phyloP scores from a whole-genome alignment of 2,329 filamentous ascomycete genomes.

The Metarhizium anisopliae region DNA sequence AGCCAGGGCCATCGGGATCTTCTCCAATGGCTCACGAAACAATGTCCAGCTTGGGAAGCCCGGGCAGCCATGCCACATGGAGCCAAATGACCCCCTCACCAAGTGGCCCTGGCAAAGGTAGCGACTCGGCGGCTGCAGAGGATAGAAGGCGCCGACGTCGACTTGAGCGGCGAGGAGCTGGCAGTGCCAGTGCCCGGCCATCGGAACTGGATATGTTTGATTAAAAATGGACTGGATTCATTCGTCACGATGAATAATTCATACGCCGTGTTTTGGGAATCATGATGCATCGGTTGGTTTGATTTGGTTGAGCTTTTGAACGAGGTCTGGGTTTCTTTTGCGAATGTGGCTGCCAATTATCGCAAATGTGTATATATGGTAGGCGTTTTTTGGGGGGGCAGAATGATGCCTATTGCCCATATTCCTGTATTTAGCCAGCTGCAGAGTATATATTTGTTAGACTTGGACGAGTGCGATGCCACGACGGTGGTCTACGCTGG shows the following conservation, averaged over 20 bases:
- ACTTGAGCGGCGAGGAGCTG: conserved; percentile 40
- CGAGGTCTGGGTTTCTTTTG: not conserved
- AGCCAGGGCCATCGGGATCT: conserved; percentile 34
- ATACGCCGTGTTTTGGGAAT: not conserved
- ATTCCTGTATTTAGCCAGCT: not conserved
- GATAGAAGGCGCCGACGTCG: conserved; percentile 46
- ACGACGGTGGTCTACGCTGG: not conserved
- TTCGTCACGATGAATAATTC: not conserved
- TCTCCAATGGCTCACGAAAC: conserved; percentile 29
- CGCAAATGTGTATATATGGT: too few relatives aligned
- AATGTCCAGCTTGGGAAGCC: conserved; percentile 36
- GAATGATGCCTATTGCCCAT: not conserved
- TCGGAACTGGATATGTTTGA: conserved; percentile 29
- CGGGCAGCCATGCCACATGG: conserved; percentile 44
- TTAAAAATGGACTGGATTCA: conserved; percentile 8
- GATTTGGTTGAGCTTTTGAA: not conserved
- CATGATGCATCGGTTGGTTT: not conserved
- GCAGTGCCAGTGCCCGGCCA: conserved; percentile 24
- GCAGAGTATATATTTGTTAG: not conserved
- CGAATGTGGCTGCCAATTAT: not conserved
- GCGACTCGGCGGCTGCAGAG: conserved; percentile 32
- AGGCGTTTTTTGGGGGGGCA: not conserved
- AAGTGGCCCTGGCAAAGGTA: conserved; percentile 27
- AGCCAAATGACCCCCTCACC: conserved; percentile 42
- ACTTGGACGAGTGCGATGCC: not conserved